Evolutionary conservation across 805 yeast genomes (phyloP).

Genomic region (Lachancea thermotolerans): DNA sequence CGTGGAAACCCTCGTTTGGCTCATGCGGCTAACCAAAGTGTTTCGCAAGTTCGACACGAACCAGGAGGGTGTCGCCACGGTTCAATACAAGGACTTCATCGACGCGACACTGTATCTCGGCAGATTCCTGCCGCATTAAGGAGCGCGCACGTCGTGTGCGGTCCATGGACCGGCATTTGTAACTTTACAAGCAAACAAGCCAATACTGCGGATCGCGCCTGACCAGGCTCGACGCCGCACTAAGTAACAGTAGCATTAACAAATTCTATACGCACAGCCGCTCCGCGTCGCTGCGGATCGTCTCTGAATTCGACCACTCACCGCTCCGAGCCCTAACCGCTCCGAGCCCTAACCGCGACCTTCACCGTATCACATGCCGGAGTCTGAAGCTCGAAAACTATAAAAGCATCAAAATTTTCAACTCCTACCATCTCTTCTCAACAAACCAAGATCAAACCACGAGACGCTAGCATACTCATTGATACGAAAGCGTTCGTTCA

Average conservation of each 20-base stretch:
- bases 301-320: background rate
- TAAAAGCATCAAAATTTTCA: background rate
- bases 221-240: background rate
- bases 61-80: slow-evolving; percentile 64
- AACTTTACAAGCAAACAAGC: too few relatives aligned
- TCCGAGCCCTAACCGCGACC: background rate
- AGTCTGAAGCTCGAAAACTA: too few relatives aligned
- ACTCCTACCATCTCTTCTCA: background rate
- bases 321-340: background rate
- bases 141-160: background rate
- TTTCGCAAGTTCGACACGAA: slow-evolving; percentile 73
- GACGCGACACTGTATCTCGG: slow-evolving; percentile 42
- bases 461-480: background rate
- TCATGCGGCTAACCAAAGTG: slow-evolving; percentile 67
- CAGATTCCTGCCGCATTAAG: slow-evolving; percentile 27
- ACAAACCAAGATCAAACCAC: background rate
- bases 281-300: background rate
- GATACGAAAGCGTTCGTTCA: slow-evolving; percentile 5
- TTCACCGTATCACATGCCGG: background rate
- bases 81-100: slow-evolving; percentile 59
- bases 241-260: background rate
- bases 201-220: too few relatives aligned
- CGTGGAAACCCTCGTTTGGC: slow-evolving; percentile 72
- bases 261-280: background rate
- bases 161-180: background rate